Evolutionary conservation across 2,329 filamentous ascomycete species (phyloP).

Genomic region (Talaromyces sp.): DNA sequence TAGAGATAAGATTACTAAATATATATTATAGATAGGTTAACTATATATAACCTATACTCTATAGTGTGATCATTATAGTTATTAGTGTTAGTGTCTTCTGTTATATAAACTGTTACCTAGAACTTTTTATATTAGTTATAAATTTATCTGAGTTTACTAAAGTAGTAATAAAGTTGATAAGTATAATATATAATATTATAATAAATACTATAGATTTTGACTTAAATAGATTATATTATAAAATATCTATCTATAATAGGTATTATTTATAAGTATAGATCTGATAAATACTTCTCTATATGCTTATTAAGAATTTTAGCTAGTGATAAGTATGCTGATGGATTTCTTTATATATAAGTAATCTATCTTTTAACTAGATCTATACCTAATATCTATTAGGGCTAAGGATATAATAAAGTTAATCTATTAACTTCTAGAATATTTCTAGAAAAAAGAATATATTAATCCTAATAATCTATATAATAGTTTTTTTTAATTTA

Average conservation of each 20-base stretch:
- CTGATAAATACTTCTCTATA: slow-evolving; percentile 27
- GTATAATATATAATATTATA: background rate
- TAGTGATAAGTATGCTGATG: slow-evolving; percentile 18
- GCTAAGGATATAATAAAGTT: background rate
- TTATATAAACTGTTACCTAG: background rate
- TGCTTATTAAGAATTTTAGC: slow-evolving; percentile 26
- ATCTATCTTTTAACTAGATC: background rate
- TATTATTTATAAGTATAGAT: slow-evolving; percentile 26
- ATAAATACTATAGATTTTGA: background rate
- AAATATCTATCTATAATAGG: slow-evolving; percentile 32
- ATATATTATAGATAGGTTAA: background rate
- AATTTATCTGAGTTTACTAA: background rate
- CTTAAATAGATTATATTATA: slow-evolving; percentile 21
- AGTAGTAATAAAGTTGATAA: background rate
- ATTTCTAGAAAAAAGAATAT: background rate
- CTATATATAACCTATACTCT: background rate
- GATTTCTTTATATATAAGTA: slow-evolving; percentile 23
- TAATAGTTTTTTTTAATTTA: background rate
- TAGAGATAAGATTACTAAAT: slow-evolving; percentile 23
- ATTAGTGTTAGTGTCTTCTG: background rate
- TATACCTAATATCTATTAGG: background rate
- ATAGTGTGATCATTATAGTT: background rate
- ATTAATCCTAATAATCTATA: background rate
- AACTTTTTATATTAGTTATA: background rate
- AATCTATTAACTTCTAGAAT: background rate